Conservation (phyloP, 371 early-diverging fungal genomes). For the Rhizopus sp. region DNA sequence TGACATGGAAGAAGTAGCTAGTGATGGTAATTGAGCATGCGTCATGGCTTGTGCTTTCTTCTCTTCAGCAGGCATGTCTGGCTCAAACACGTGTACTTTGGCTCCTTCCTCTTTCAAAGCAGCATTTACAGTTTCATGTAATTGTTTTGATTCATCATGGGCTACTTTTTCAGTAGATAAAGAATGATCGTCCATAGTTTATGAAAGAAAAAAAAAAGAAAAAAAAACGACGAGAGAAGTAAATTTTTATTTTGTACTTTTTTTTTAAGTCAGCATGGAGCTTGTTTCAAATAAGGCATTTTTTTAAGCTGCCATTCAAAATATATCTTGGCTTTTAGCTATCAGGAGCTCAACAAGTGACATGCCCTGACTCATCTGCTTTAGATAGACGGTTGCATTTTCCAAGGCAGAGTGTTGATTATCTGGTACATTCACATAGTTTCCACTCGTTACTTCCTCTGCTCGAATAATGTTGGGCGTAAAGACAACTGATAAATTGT, state of each 20-base stretch:
- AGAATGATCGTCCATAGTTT: not conserved
- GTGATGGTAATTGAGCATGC: not conserved
- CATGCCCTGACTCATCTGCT: constrained; percentile 39
- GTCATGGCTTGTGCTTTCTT: constrained; percentile 22
- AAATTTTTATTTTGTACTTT: not conserved
- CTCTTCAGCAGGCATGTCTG: constrained; percentile 28
- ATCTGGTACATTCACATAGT: constrained; percentile 21
- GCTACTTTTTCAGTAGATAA: not conserved
- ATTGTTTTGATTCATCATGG: constrained; percentile 19
- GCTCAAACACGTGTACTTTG: constrained; percentile 24
- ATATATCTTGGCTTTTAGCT: constrained; percentile 15
- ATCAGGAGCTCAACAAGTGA: constrained; percentile 27
- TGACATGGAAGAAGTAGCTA: too few relatives aligned
- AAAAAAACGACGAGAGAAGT: not conserved
- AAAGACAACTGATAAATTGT: constrained; percentile 87
- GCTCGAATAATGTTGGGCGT: constrained; percentile 84
- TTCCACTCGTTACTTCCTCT: constrained; percentile 36
- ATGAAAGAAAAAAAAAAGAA: not conserved
- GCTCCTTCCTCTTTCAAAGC: constrained; percentile 18
- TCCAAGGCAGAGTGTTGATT: constrained; percentile 25
- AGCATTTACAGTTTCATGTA: constrained; percentile 17
- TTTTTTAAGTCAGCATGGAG: constrained; percentile 4
- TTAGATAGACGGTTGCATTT: constrained; percentile 31
- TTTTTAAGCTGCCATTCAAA: constrained; percentile 2
- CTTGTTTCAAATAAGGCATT: not conserved